Evolutionary conservation across 257 asterid species (phyloP).

Genomic region (Nicotiana otophora): DNA sequence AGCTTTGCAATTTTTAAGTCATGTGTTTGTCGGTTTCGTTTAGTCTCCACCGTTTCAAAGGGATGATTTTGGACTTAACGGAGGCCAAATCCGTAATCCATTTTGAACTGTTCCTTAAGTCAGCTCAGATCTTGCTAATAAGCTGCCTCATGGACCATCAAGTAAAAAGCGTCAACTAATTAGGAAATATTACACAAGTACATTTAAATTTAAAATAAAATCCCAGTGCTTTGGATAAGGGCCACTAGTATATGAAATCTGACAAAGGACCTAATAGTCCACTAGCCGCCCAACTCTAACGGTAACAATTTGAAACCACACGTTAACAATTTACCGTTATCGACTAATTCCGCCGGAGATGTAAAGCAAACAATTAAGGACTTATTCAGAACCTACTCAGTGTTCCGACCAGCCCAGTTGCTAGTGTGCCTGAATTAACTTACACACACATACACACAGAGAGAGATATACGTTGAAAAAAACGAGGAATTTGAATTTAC

Average conservation of each 20-base stretch:
- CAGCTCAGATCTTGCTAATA: background rate
- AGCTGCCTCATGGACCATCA: background rate
- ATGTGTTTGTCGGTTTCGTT: background rate
- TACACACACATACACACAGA: background rate
- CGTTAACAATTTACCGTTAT: constrained; percentile 14
- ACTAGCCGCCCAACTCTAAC: constrained; percentile 21
- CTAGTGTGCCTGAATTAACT: background rate
- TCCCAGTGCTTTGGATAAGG: background rate
- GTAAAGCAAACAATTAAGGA: background rate
- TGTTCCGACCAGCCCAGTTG: background rate
- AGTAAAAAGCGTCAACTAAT: background rate
- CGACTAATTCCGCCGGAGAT: constrained; percentile 13
- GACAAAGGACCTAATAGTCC: background rate
- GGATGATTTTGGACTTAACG: background rate
- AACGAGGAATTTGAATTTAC: constrained; percentile 20
- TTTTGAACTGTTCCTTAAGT: background rate
- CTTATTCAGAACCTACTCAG: background rate
- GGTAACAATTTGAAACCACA: constrained; percentile 25
- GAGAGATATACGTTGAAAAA: background rate
- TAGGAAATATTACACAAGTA: background rate
- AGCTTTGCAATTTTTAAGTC: background rate
- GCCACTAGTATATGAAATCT: background rate
- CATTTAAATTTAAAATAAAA: background rate
- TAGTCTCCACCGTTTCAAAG: background rate
- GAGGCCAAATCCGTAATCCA: background rate